phyloP scores from a whole-genome alignment of 2,329 filamentous ascomycete genomes.

The Ramularia collo-cygni region DNA sequence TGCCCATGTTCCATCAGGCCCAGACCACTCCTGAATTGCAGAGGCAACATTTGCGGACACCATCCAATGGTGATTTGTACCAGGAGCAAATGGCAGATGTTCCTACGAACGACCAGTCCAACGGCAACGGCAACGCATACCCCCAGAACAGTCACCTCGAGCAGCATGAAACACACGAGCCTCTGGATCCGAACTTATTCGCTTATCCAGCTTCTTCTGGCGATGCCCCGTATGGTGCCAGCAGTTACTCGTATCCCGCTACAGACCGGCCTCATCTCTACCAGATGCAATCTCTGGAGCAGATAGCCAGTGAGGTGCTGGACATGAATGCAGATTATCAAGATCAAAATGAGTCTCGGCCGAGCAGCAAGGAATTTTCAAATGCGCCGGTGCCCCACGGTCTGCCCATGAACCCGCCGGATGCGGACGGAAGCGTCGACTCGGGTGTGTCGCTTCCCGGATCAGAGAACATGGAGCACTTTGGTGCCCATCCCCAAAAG shows the following conservation, averaged over 20 bases:
- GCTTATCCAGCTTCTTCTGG: conserved; percentile 10
- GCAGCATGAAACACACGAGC: conserved; percentile 9
- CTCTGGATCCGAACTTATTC: conserved; percentile 18
- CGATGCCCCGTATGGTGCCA: conserved; percentile 7
- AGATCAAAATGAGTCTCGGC: conserved; percentile 11
- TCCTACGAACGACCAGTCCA: conserved; percentile 3
- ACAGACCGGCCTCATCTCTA: conserved; percentile 18
- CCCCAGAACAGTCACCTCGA: conserved; percentile 2
- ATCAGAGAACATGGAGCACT: conserved; percentile 14
- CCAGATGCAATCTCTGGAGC: conserved; percentile 28
- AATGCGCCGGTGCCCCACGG: conserved; percentile 11
- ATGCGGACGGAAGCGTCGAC: conserved; percentile 26
- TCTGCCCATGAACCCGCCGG: conserved; percentile 7
- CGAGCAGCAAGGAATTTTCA: conserved; percentile 13
- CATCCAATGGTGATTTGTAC: background rate
- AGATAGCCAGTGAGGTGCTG: conserved; percentile 32
- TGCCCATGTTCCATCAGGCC: conserved; percentile 8
- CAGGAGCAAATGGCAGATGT: background rate
- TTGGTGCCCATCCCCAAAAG: conserved; percentile 8
- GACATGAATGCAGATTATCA: conserved; percentile 26
- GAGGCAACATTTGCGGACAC: background rate
- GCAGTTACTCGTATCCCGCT: conserved; percentile 20
- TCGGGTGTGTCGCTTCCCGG: conserved; percentile 24
- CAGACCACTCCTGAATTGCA: conserved; percentile 6
- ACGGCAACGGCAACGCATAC: conserved; percentile 6